phyloP scores from a whole-genome alignment of 1,284 basidiomycete genomes.

The Termitomyces sp. region DNA sequence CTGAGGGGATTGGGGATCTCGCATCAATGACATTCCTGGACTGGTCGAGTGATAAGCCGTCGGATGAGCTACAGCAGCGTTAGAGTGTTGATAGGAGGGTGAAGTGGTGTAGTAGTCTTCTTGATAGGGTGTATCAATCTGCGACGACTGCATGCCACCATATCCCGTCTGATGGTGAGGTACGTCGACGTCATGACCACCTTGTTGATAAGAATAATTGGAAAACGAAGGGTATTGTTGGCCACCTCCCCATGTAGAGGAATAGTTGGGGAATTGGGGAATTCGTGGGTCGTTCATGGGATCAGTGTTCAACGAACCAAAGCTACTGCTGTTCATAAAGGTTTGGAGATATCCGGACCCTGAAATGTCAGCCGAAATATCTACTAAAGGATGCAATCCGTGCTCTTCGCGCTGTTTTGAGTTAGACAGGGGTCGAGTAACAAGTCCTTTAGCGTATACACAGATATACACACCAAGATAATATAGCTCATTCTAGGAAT shows the following conservation, averaged over 20 bases:
- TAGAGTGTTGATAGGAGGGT: constrained; percentile 13
- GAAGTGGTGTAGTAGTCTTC: constrained; percentile 13
- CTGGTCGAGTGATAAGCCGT: constrained; percentile 10
- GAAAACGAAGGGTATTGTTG: constrained; percentile 16
- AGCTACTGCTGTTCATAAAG: constrained; percentile 19
- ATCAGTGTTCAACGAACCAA: constrained; percentile 3
- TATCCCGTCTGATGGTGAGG: constrained; percentile 14
- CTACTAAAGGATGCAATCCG: constrained; percentile 16
- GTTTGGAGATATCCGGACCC: constrained; percentile 11
- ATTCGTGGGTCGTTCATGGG: constrained; percentile 18
- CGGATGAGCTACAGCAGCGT: constrained; percentile 4
- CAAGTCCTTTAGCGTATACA: constrained; percentile 15
- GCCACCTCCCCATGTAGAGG: constrained; percentile 12
- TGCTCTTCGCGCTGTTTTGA: constrained; percentile 17
- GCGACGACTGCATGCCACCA: constrained; percentile 7
- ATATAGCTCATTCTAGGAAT: constrained; percentile 19
- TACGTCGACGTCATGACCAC: constrained; percentile 11
- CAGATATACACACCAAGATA: constrained; percentile 7
- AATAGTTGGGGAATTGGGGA: constrained; percentile 16
- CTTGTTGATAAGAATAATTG: constrained; percentile 15
- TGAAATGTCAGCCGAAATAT: constrained; percentile 18
- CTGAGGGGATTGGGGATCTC: constrained; percentile 10
- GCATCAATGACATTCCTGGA: constrained; percentile 10
- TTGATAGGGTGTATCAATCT: constrained; percentile 14
- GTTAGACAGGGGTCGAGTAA: constrained; percentile 15